Percentiles rank a stretch among this genome's conserved stretches.
Conservation (phyloP, 2,329 filamentous ascomycete species). For the Monilinia fructigena region DNA sequence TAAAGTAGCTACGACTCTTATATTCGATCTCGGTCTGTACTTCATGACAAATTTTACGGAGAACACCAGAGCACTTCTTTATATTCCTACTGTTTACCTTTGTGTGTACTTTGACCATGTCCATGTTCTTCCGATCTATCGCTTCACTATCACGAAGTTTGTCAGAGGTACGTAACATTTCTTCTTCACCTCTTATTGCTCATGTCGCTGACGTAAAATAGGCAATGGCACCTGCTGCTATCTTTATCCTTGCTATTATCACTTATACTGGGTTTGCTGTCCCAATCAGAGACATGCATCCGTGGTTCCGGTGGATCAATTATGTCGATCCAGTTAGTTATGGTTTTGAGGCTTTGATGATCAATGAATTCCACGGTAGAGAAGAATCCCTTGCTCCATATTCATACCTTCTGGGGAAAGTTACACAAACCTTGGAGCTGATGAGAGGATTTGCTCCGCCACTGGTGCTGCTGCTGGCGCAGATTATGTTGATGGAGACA, state of each 20-base stretch:
- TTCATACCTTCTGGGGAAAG: slow-evolving; percentile 34
- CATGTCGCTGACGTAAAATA: slow-evolving; percentile 10
- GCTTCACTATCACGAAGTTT: slow-evolving; percentile 72
- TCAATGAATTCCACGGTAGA: slow-evolving; percentile 68
- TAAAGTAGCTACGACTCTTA: slow-evolving; percentile 70
- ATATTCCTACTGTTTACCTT: slow-evolving; percentile 80
- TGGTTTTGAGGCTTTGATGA: slow-evolving; percentile 68
- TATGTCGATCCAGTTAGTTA: slow-evolving; percentile 72
- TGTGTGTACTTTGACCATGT: slow-evolving; percentile 72
- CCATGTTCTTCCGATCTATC: slow-evolving; percentile 81
- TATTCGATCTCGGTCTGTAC: slow-evolving; percentile 79
- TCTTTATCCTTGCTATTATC: slow-evolving; percentile 62
- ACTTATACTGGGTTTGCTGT: slow-evolving; percentile 50
- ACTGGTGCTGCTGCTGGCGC: slow-evolving; percentile 57
- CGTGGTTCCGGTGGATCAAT: slow-evolving; percentile 57
- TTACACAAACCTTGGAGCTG: slow-evolving; percentile 27
- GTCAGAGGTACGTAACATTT: slow-evolving; percentile 49
- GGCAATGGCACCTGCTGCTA: slow-evolving; percentile 42
- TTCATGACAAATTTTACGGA: slow-evolving; percentile 79
- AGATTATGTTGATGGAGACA: slow-evolving; percentile 54
- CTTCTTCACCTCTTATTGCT: neutral
- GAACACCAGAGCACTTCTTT: slow-evolving; percentile 76
- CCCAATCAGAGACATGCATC: slow-evolving; percentile 53
- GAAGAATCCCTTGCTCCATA: slow-evolving; percentile 31
- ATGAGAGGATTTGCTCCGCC: slow-evolving; percentile 51